A percentile compares a stretch with the other conserved stretches of the same genome.
Conservation (phyloP, 2,329 filamentous ascomycete genomes). For the Penicillium crustosum region DNA sequence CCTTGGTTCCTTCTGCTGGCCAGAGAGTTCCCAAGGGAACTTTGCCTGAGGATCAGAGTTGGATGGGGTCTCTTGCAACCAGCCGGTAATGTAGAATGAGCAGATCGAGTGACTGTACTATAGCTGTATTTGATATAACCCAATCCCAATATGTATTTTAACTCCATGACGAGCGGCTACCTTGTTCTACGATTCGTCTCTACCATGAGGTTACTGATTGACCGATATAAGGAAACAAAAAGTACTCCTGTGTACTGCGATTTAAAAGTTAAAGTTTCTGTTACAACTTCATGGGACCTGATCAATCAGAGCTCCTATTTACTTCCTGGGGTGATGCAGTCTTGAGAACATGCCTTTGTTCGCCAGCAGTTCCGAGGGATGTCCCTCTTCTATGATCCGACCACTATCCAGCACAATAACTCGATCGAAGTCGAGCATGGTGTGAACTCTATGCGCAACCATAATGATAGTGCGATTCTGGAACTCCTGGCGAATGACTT, state of each 20-base stretch:
- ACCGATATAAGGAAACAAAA: neutral
- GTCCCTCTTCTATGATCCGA: slow-evolving; percentile 16
- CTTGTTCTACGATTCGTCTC: neutral
- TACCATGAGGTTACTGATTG: neutral
- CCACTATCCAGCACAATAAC: slow-evolving; percentile 17
- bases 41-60: slow-evolving; percentile 29
- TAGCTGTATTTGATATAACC: neutral
- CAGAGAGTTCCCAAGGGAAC: slow-evolving; percentile 21
- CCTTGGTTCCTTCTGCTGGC: slow-evolving; percentile 17
- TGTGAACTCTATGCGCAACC: slow-evolving; percentile 20
- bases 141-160: neutral
- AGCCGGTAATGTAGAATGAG: neutral
- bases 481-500: slow-evolving; percentile 16
- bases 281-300: neutral
- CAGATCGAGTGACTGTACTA: neutral
- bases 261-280: neutral
- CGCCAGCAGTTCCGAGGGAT: slow-evolving; percentile 1
- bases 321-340: neutral
- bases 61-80: slow-evolving; percentile 38
- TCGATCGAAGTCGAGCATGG: slow-evolving; percentile 20
- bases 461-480: slow-evolving; percentile 17
- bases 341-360: neutral
- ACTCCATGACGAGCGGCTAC: neutral
- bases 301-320: neutral
- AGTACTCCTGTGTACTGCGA: neutral